phyloP scores from a whole-genome alignment of 331 rosid species.

The Pyrus hybrid region DNA sequence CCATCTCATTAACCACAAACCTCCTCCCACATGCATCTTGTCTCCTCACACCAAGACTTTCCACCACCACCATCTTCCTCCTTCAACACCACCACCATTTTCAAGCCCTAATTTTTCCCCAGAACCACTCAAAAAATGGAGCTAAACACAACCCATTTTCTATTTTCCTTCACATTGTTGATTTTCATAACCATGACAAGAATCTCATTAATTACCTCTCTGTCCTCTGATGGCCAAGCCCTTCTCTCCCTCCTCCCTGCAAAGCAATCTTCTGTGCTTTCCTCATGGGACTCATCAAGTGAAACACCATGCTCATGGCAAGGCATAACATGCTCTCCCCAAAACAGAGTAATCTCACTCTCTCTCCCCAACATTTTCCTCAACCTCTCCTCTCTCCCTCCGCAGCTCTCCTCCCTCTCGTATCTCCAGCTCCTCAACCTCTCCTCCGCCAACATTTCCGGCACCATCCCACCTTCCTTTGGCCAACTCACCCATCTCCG shows the following conservation, averaged over 20 bases:
- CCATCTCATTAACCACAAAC: conserved; percentile 10
- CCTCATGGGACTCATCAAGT: conserved; percentile 73
- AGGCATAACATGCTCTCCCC: conserved; percentile 82
- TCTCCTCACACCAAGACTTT: background rate
- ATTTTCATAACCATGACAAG: conserved; percentile 17
- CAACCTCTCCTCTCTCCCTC: conserved; percentile 59
- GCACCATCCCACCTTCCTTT: conserved; percentile 61
- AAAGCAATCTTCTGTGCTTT: conserved; percentile 38
- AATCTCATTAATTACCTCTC: conserved; percentile 26
- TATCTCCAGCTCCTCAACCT: conserved; percentile 82
- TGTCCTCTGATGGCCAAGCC: conserved; percentile 79
- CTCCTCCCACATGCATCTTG: conserved; percentile 57
- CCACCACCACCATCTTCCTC: conserved; percentile 5
- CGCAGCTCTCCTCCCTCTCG: conserved; percentile 64
- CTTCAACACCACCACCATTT: conserved; percentile 8
- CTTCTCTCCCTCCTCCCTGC: conserved; percentile 63
- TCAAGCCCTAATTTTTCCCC: conserved; percentile 7
- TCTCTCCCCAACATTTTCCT: conserved; percentile 70
- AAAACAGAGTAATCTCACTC: conserved; percentile 69
- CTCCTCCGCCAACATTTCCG: conserved; percentile 85
- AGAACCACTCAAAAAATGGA: conserved; percentile 35
- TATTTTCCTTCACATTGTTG: conserved; percentile 9
- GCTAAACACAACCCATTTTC: background rate
- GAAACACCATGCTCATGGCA: conserved; percentile 84
- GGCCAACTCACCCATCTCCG: conserved; percentile 64